Conservation (phyloP, 2,329 filamentous ascomycete genomes). For the Xylariaceae sp. region DNA sequence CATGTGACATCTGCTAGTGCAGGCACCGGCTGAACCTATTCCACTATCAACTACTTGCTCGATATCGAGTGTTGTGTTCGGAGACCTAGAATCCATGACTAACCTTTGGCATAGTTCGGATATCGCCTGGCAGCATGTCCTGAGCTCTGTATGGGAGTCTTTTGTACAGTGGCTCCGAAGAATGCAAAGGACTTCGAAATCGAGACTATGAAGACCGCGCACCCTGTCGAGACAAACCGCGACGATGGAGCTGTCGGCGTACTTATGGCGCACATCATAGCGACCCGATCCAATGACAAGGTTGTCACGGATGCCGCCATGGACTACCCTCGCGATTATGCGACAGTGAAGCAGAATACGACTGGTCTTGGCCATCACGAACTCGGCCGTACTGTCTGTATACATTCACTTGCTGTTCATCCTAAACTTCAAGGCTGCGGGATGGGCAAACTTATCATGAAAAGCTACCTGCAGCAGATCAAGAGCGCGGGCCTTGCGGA, state of each 20-base stretch:
- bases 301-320: slow-evolving; percentile 73
- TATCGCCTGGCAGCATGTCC: slow-evolving; percentile 74
- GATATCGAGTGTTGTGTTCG: no score
- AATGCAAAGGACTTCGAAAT: slow-evolving; percentile 44
- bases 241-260: slow-evolving; percentile 52
- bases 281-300: slow-evolving; percentile 61
- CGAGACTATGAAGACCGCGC: slow-evolving; percentile 50
- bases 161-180: slow-evolving; percentile 57
- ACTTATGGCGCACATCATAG: slow-evolving; percentile 73
- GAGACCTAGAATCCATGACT: no score
- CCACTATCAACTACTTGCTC: no score
- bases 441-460: slow-evolving; percentile 69
- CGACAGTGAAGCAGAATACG: not conserved
- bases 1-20: no score
- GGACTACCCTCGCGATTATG: slow-evolving; percentile 52
- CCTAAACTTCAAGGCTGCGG: slow-evolving; percentile 71
- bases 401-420: slow-evolving; percentile 79
- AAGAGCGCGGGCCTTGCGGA: slow-evolving; percentile 66
- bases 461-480: slow-evolving; percentile 73
- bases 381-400: slow-evolving; percentile 66
- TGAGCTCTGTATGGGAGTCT: slow-evolving; percentile 75
- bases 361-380: slow-evolving; percentile 63
- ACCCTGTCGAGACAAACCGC: slow-evolving; percentile 57
- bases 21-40: no score
- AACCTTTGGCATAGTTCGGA: no score